Evolutionary conservation across 768 basidiomycete genomes (phyloP), one percentile per base, ranked within the genome.

Genomic region (Boletus rubescentipes): DNA sequence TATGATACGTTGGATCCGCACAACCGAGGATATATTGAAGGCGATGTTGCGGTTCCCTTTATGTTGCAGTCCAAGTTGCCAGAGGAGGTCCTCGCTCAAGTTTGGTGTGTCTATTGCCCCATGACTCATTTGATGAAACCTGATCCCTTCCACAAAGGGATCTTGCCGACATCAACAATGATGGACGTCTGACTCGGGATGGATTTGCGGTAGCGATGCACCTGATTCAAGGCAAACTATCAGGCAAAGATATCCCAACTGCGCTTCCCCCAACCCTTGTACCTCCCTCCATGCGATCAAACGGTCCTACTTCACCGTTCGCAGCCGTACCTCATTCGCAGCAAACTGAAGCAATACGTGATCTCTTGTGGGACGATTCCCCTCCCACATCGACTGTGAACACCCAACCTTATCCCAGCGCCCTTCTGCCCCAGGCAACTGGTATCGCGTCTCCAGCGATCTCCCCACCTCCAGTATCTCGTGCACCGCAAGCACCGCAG

Each of bases 181-280:
- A 96, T 52, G 97, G 97, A 2, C 81, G 79, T 50, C 77, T 99
- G 44, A 93, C 86, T 4, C 81, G 86, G 48, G 95, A 98, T 45
- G 92, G 93, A 14, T 98, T 99, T 70, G 96, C 97, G 9, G 87
- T 98, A 41, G 97, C 94, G 4, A 84, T 95, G 84, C 83, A 96
- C 72, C 80, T 99, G 34, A 98, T 99, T 62, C 90, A 91, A 71
- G 81, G 81, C 64, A 93, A 87, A 69, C 73, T 97, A 9, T 78
- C 82, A 8, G 94, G 96, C 16, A 84, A 83, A 57, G 86, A 89
- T 3, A 72, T 97, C 41, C 92, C 93, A 1, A 62, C 76, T 0
- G 67, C 71, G n/a, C 75, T 99, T 29, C 92, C 93, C 5, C 72
- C 70, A 35, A 80, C 84, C 32, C 76, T 98, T 42, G 69, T 97